Evolutionary conservation across 2,329 filamentous ascomycete species (phyloP), one percentile per base, ranked within the genome.

Genomic region (Mycocentrospora acerina): DNA sequence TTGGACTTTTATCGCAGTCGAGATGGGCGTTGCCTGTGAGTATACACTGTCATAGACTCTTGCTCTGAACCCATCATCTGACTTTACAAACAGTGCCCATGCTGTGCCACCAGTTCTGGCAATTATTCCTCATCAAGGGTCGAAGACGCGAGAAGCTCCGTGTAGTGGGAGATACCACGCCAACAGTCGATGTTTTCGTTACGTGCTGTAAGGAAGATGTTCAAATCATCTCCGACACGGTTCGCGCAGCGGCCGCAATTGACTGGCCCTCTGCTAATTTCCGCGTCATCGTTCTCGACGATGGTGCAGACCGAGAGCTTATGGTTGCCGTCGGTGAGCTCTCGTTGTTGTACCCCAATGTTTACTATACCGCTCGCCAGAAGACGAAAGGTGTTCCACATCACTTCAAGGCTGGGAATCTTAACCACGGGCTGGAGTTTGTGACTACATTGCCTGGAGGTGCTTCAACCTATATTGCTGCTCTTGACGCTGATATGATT

Each of bases 401-500:
- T 18, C 27, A 80, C 55, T 83, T 80, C 70, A 84, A 84, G 68
- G 79, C 81, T 1, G 80, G 81, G 34, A 84, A 84, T 55, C 67
- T 84, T 35, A 83, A 82, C 62, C 77, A 79, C 39, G 81, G 78
- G 24, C 14, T 44, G 3, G 22, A 32, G 12, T 46, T 34, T 12
- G 44, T 35, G 14, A 14, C 27, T 11, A 32, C 34, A 10, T 24
- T 46, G n/a, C 41, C 35, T 4, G 29, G 37, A 16, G 79, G 79
- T 16, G 69, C 76, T n/a, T 71, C 71, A 27, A 71, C 78, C 51
- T 83, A 72, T 59, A 77, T 83, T 57, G 81, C 80, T n/a, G 77
- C 78, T 26, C 67, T 85, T 24, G 82, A 85, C 55, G 81, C 81
- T 14, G 82, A 85, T 56, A 85, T 85, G 82, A 83, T 85, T 60